Evolutionary conservation across 2,329 filamentous ascomycete species (phyloP).

Genomic region (Pyrenophora teres): DNA sequence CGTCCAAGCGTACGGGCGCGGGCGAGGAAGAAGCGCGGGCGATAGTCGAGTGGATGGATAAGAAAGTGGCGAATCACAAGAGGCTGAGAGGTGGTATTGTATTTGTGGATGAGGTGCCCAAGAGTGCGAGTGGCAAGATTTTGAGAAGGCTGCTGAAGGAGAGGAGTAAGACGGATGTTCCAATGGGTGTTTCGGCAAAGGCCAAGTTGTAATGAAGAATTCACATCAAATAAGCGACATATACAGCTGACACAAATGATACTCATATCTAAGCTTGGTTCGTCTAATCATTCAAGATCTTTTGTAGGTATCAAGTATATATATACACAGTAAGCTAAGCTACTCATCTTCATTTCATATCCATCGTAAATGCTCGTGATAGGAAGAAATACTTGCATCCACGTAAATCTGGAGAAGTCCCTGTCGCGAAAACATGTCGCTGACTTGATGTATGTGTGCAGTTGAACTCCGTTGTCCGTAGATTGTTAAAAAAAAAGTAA

Average conservation of each 20-base stretch:
- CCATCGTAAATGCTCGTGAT: slow-evolving; percentile 2
- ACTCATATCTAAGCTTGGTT: too few relatives aligned
- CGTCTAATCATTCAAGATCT: neutral
- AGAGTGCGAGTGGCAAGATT: slow-evolving; percentile 55
- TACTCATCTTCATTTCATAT: slow-evolving; percentile 6
- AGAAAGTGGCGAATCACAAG: slow-evolving; percentile 37
- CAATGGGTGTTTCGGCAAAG: slow-evolving; percentile 17
- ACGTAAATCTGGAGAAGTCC: neutral
- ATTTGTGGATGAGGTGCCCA: slow-evolving; percentile 54
- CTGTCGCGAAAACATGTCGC: neutral
- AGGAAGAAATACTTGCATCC: neutral
- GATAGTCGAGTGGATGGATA: slow-evolving; percentile 27
- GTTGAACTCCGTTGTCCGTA: slow-evolving; percentile 3
- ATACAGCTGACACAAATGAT: too few relatives aligned
- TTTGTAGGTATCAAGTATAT: neutral
- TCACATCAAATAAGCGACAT: too few relatives aligned
- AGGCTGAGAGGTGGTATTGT: slow-evolving; percentile 42
- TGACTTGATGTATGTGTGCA: neutral
- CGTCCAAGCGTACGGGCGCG: slow-evolving; percentile 4
- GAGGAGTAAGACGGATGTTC: slow-evolving; percentile 20
- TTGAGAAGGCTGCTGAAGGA: slow-evolving; percentile 41
- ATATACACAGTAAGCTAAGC: neutral
- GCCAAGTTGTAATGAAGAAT: slow-evolving; percentile 17
- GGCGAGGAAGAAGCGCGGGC: slow-evolving; percentile 21
- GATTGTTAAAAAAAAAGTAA: neutral